phyloP scores from a whole-genome alignment of 768 basidiomycete genomes.

The Macrocybe gigantea region DNA sequence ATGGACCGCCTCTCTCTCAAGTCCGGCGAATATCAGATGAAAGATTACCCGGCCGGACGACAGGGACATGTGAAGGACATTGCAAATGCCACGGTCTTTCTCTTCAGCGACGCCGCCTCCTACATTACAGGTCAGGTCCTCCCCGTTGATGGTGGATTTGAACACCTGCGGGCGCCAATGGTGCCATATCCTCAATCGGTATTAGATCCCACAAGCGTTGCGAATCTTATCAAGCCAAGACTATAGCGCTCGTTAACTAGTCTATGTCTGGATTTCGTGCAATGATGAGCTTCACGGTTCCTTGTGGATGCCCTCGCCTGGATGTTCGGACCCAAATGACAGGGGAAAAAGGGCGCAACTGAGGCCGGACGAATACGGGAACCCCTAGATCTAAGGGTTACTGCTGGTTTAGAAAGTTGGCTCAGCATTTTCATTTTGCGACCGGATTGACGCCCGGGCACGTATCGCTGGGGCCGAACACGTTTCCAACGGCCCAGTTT shows the following conservation, averaged over 20 bases:
- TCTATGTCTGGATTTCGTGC: background rate
- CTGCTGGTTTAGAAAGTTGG: too few relatives aligned
- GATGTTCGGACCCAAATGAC: conserved; percentile 25
- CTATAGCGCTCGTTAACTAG: conserved; percentile 17
- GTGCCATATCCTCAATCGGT: conserved; percentile 63
- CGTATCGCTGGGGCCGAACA: too few relatives aligned
- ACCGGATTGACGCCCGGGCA: too few relatives aligned
- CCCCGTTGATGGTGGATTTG: conserved; percentile 60
- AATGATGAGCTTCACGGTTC: background rate
- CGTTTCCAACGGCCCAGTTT: too few relatives aligned
- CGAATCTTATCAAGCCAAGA: conserved; percentile 46
- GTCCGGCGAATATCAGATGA: conserved; percentile 12
- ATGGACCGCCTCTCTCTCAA: conserved; percentile 48
- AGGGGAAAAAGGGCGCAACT: conserved; percentile 23
- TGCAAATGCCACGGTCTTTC: conserved; percentile 67
- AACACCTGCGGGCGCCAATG: conserved; percentile 41
- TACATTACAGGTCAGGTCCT: conserved; percentile 76
- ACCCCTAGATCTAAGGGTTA: too few relatives aligned
- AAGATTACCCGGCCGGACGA: conserved; percentile 37
- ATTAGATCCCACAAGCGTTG: conserved; percentile 50
- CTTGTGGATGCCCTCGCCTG: conserved; percentile 2
- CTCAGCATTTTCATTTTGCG: too few relatives aligned
- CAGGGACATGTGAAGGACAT: conserved; percentile 56
- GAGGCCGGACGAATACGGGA: too few relatives aligned
- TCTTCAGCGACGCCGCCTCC: conserved; percentile 76